Evolutionary conservation across 495 filamentous ascomycete genomes (phyloP).

Genomic region (Massariosphaeria phaeospora): DNA sequence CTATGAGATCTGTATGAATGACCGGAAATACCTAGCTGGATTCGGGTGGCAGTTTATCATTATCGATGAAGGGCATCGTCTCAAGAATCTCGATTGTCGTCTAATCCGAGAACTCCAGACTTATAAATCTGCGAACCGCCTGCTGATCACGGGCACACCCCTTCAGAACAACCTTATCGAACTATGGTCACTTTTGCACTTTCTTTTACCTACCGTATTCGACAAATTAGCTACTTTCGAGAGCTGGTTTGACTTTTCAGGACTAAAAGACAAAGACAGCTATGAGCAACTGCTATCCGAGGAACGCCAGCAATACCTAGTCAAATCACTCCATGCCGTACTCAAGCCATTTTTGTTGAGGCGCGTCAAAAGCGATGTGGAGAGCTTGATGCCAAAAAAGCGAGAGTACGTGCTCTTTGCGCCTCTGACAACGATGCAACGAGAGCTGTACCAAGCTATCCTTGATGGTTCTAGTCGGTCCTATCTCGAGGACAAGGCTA

Average conservation of each 20-base stretch:
- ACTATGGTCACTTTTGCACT: constrained; percentile 92
- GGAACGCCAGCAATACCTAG: constrained; percentile 73
- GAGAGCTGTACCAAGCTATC: constrained; percentile 84
- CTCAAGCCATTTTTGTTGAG: constrained; percentile 87
- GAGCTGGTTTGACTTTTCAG: constrained; percentile 93
- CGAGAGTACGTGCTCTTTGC: constrained; percentile 93
- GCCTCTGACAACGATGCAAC: constrained; percentile 79
- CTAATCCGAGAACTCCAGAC: constrained; percentile 81
- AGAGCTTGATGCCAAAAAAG: constrained; percentile 84
- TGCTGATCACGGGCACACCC: constrained; percentile 92
- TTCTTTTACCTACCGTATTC: constrained; percentile 87
- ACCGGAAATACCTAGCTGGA: constrained; percentile 68
- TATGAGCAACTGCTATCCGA: constrained; percentile 68
- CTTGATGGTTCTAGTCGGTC: constrained; percentile 70
- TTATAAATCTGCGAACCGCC: constrained; percentile 81
- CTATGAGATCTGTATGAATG: constrained; percentile 92
- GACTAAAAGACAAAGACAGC: constrained; percentile 66
- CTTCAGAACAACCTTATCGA: constrained; percentile 94
- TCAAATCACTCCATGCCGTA: constrained; percentile 85
- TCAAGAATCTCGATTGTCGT: constrained; percentile 95
- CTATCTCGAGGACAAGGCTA: constrained; percentile 78
- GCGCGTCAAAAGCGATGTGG: constrained; percentile 88
- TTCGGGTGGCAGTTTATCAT: constrained; percentile 97
- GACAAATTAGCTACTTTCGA: constrained; percentile 85
- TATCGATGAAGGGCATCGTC: constrained; percentile 93